These are phyloP conservation scores for Tephrocybe sp. DNA, from an alignment of 768 basidiomycete species.

Conservation along the genomic window DNA sequence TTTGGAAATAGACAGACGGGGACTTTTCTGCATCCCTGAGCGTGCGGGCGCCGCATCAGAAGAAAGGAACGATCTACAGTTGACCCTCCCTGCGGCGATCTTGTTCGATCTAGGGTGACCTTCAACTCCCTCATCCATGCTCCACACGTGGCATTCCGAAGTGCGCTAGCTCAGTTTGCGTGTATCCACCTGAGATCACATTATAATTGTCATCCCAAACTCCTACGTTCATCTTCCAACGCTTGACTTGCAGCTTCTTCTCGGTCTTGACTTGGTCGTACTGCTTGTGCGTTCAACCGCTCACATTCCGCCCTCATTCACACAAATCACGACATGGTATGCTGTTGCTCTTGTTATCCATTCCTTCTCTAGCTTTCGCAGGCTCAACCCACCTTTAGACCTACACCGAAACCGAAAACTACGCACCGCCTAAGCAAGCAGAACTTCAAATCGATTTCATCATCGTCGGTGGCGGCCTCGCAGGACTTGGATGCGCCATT, in stretches of 20 bases:
- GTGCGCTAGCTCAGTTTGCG: slow-evolving; percentile 1
- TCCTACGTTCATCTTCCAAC: not conserved
- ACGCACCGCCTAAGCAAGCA: slow-evolving; percentile 18
- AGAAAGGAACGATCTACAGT: slow-evolving; percentile 10
- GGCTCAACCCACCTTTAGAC: not conserved
- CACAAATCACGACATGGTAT: not conserved
- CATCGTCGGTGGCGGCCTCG: slow-evolving; percentile 43
- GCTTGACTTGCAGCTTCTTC: not conserved
- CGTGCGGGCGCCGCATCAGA: slow-evolving; percentile 11
- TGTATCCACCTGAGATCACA: slow-evolving; percentile 1
- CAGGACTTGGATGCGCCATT: slow-evolving; percentile 55
- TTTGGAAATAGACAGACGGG: not conserved
- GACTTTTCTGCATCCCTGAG: slow-evolving; percentile 1
- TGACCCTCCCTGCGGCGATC: slow-evolving; percentile 8
- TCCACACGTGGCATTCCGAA: slow-evolving; percentile 7
- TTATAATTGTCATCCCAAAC: slow-evolving; percentile 3
- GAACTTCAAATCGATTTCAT: slow-evolving; percentile 30
- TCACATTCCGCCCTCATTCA: not conserved
- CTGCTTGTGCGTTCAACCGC: not conserved
- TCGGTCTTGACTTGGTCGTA: not conserved
- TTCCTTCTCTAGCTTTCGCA: not conserved
- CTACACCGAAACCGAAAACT: not conserved
- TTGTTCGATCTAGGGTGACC: slow-evolving; percentile 12
- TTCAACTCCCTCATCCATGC: not conserved
- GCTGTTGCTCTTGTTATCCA: not conserved